Evolutionary conservation across 352 stramenopile species (phyloP).

Genomic region (Phytophthora syringae): DNA sequence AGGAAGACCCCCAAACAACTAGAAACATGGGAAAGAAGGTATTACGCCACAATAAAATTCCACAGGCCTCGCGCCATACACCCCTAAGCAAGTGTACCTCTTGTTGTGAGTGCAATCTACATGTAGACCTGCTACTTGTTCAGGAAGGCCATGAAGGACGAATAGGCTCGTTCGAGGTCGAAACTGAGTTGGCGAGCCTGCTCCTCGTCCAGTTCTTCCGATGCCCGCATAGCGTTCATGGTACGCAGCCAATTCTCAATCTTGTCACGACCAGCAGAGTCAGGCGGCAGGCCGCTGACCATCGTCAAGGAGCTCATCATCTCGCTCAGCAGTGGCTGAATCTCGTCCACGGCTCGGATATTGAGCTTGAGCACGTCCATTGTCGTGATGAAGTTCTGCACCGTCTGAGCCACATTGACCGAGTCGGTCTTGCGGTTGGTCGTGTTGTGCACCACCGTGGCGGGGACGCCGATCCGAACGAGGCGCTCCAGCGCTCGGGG

Average conservation of each 20-base stretch:
- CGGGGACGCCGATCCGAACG: constrained; percentile 93
- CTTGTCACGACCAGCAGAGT: constrained; percentile 94
- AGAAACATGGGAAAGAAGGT: constrained; percentile 34
- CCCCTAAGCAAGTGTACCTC: not conserved
- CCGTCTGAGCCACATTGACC: constrained; percentile 94
- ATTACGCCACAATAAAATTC: constrained; percentile 41
- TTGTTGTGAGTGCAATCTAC: constrained; percentile 6
- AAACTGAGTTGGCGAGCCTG: constrained; percentile 95
- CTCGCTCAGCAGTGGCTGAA: constrained; percentile 97
- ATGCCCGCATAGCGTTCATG: constrained; percentile 96
- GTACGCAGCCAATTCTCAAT: constrained; percentile 96
- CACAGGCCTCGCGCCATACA: constrained; percentile 3
- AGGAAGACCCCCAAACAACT: constrained; percentile 26
- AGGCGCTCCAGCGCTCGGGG: constrained; percentile 94
- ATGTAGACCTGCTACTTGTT: no score
- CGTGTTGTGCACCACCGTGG: constrained; percentile 90
- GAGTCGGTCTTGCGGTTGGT: constrained; percentile 86
- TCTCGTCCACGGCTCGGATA: constrained; percentile 97
- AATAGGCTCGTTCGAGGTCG: constrained; percentile 96
- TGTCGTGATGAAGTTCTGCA: constrained; percentile 98
- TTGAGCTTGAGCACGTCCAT: constrained; percentile 99
- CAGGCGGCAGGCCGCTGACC: constrained; percentile 93
- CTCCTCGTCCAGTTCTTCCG: constrained; percentile 96
- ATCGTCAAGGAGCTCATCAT: constrained; percentile 95
- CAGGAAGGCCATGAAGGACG: constrained; percentile 93